Conservation (phyloP, 257 asterid species). For the Coffea eugenioides region DNA sequence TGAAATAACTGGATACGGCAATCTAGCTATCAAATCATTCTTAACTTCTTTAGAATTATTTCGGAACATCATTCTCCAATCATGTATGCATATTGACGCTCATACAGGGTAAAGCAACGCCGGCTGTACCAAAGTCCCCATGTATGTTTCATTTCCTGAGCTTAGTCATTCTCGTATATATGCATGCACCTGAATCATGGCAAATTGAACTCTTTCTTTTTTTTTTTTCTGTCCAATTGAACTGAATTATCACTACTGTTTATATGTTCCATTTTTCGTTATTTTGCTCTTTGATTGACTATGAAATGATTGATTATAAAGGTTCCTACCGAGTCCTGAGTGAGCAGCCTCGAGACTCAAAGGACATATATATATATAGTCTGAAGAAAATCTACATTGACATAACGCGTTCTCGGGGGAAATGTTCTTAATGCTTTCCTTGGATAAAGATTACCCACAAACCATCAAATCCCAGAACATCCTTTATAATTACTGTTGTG, state of each 20-base stretch:
- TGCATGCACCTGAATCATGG: background rate
- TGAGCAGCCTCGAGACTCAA: background rate
- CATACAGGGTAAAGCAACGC: background rate
- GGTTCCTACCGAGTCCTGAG: background rate
- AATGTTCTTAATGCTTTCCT: background rate
- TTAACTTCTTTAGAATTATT: background rate
- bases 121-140: background rate
- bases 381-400: too few species aligned
- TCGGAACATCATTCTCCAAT: background rate
- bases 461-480: background rate
- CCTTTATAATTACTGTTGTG: background rate
- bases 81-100: background rate
- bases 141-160: background rate
- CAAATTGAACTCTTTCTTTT: background rate
- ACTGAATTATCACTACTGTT: background rate
- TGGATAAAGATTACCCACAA: background rate
- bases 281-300: background rate
- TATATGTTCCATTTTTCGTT: background rate
- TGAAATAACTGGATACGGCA: background rate
- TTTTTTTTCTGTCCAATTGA: too few species aligned
- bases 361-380: background rate
- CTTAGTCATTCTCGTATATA: background rate
- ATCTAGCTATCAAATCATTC: constrained; percentile 4
- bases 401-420: background rate
- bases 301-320: background rate